Percentiles rank a stretch among this genome's conserved stretches.
Conservation (phyloP, 1,284 basidiomycete species). For the Trametes sp. region DNA sequence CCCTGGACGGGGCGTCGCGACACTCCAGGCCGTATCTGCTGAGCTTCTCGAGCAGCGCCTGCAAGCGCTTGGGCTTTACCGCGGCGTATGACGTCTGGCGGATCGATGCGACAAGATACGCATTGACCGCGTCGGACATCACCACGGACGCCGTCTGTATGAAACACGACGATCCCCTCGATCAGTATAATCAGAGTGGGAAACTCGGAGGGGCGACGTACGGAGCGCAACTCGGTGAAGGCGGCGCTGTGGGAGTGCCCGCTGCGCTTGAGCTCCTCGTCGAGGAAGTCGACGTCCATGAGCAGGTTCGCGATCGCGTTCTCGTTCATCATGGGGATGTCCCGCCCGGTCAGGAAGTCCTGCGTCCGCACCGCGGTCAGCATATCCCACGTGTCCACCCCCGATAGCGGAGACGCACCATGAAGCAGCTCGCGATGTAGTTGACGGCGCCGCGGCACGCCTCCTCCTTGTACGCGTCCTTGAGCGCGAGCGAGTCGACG, state of each 20-base stretch:
- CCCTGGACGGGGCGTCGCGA: constrained; percentile 62
- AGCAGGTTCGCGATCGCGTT: constrained; percentile 85
- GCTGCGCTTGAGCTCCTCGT: constrained; percentile 80
- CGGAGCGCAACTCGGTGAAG: constrained; percentile 84
- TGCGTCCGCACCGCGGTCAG: constrained; percentile 44
- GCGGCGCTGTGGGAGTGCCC: constrained; percentile 75
- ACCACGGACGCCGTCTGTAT: constrained; percentile 80
- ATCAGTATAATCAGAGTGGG: constrained; percentile 23
- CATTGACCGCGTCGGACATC: constrained; percentile 76
- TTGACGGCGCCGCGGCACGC: constrained; percentile 87
- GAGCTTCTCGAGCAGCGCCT: constrained; percentile 83
- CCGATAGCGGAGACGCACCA: constrained; percentile 56
- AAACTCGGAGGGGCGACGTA: constrained; percentile 48
- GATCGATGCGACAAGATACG: constrained; percentile 79
- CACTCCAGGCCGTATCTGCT: constrained; percentile 70
- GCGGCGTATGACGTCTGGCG: constrained; percentile 77
- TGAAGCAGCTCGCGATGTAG: constrained; percentile 87
- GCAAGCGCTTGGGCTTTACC: constrained; percentile 80
- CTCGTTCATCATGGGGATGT: constrained; percentile 87
- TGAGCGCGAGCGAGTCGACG: constrained; percentile 91
- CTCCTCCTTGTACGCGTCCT: constrained; percentile 85
- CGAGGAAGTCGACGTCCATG: constrained; percentile 86
- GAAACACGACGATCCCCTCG: constrained; percentile 21
- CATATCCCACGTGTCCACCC: neutral
- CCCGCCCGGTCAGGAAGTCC: constrained; percentile 81